Evolutionary conservation across 1,139 yeast species (phyloP), one percentile per base, ranked within the genome.

Genomic region (Candida frijolesensis): DNA sequence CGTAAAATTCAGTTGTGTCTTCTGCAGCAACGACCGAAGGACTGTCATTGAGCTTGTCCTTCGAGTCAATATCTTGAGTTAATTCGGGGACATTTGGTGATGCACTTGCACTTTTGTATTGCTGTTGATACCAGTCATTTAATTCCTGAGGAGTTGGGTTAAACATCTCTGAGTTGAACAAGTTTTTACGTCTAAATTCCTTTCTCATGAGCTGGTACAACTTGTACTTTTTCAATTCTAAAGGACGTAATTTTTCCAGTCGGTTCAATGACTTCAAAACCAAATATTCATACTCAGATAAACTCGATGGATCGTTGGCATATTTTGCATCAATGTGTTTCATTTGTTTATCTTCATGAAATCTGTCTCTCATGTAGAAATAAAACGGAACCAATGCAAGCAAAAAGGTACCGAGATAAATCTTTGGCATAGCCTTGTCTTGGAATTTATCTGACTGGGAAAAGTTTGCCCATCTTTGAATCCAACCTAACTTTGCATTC

Each of bases 1-100:
- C 95, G 64, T 87, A 94, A 60, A 91, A 88, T 4, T 78, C 82
- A 2, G 97, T 89, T 12, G 97, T 88, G 64, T 92, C 97, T 60
- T 82, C 79, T 1, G 96, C 79, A 2, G 87, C 84, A 46, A 85
- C 78, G 45, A 87, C 81, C 46, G 62, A 52, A 10, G 76, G 70
- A 54, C 77, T 73, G 41, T 65, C 64, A 34, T 66, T 62, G 29
- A 42, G 38, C 11, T 42, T 46, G 2, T 42, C 39, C 33, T 49
- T 33, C 8, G 41, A 35, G 12, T 51, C 49, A 15, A 44, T 42
- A 2, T 40, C 67, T 15, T 63, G 66, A 3, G 62, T 65, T 25
- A 63, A 59, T 1, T 60, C 63, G 2, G 76, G 73, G 0, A 72
- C 72, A 27, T 60, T 63, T 6, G 54, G 49, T 2, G 59, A 60